These are phyloP conservation scores for Scopulariopsis brevicaulis DNA, from an alignment of 2,329 filamentous ascomycete species.

Conservation along the genomic window DNA sequence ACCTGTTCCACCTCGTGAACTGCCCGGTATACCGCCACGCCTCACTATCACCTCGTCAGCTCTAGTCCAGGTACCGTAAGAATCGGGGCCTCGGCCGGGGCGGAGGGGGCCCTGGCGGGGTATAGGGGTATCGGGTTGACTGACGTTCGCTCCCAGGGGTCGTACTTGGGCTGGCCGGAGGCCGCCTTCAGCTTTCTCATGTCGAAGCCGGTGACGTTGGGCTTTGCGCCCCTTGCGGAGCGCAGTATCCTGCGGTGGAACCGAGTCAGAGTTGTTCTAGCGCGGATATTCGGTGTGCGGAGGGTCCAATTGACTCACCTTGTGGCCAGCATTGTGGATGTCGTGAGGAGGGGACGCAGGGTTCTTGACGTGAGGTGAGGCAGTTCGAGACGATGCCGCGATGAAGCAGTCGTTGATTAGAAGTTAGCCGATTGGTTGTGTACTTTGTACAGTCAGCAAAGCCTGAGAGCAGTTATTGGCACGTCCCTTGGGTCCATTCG, in stretches of 20 bases:
- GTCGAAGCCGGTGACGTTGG: conserved; percentile 89
- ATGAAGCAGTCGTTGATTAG: background rate
- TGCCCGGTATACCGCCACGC: conserved; percentile 87
- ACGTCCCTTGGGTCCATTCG: background rate
- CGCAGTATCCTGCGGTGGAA: conserved; percentile 31
- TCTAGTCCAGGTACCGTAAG: background rate
- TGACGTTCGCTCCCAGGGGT: conserved; percentile 56
- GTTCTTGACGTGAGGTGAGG: background rate
- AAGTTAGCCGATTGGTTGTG: background rate
- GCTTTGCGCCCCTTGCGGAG: conserved; percentile 40
- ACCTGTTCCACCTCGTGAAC: conserved; percentile 82
- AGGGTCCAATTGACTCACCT: background rate
- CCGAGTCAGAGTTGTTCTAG: background rate
- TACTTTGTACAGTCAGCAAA: conserved; percentile 5
- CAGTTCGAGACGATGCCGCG: background rate
- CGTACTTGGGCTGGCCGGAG: conserved; percentile 49
- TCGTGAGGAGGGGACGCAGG: background rate
- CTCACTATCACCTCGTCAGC: conserved; percentile 48
- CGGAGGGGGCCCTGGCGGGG: background rate
- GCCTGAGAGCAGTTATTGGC: background rate
- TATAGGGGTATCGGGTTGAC: background rate
- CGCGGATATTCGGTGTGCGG: background rate
- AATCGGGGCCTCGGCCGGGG: background rate
- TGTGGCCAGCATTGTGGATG: conserved; percentile 4
- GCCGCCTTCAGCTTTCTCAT: conserved; percentile 67